Percentiles rank a stretch among this genome's conserved stretches.
phyloP scores from a whole-genome alignment of 768 basidiomycete genomes.

The Hemileccinum impolitum region DNA sequence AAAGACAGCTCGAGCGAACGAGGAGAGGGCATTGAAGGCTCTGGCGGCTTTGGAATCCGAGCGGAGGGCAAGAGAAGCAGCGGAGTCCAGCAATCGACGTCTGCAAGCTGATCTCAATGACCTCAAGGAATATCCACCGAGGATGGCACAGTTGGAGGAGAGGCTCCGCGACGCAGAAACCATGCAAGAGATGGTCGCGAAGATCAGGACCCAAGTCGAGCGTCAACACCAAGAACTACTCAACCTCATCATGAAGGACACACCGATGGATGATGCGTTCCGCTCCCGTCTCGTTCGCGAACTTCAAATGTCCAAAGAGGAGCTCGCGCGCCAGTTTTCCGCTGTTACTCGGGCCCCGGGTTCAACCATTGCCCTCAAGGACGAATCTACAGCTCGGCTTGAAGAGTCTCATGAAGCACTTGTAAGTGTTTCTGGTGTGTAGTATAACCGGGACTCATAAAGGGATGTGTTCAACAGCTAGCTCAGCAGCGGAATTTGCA shows the following conservation, averaged over 20 bases:
- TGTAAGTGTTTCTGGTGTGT: slow-evolving; percentile 35
- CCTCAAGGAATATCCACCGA: slow-evolving; percentile 55
- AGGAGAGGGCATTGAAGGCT: slow-evolving; percentile 56
- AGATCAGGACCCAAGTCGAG: slow-evolving; percentile 60
- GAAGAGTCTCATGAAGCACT: slow-evolving; percentile 72
- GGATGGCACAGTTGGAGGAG: slow-evolving; percentile 59
- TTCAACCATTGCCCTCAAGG: slow-evolving; percentile 35
- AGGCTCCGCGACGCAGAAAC: slow-evolving; percentile 57
- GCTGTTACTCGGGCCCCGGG: slow-evolving; percentile 32
- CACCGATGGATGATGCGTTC: slow-evolving; percentile 58
- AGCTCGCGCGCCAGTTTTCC: slow-evolving; percentile 21
- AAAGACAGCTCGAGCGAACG: slow-evolving; percentile 59
- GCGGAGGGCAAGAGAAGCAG: slow-evolving; percentile 57
- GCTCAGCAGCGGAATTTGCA: slow-evolving; percentile 64
- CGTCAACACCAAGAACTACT: slow-evolving; percentile 72
- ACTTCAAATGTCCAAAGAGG: slow-evolving; percentile 57
- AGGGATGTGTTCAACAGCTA: slow-evolving; percentile 37
- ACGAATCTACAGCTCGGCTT: slow-evolving; percentile 37
- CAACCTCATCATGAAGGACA: slow-evolving; percentile 54
- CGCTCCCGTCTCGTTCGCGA: slow-evolving; percentile 60
- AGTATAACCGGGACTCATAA: not conserved
- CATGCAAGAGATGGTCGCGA: slow-evolving; percentile 45
- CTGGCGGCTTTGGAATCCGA: slow-evolving; percentile 64
- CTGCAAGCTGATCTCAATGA: slow-evolving; percentile 60
- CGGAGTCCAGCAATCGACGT: slow-evolving; percentile 59